Conservation (phyloP, 2,329 filamentous ascomycete genomes). For the Cyanodermella asteris region DNA sequence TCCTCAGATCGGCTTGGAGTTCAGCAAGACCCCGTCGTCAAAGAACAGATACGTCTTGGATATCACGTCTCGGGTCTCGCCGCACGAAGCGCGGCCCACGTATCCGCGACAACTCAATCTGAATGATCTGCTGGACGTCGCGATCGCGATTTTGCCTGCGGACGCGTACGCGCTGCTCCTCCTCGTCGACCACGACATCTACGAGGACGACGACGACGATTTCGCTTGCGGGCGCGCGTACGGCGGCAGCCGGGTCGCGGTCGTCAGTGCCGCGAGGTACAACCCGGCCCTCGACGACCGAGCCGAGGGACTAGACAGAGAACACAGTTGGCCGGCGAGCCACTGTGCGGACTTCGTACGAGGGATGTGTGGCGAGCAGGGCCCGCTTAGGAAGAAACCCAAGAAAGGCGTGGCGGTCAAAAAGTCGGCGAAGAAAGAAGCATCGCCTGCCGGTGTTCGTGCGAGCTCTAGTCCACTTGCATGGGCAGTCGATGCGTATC, state of each 20-base stretch:
- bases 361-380: slow-evolving; percentile 12
- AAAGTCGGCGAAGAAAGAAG: too few species aligned
- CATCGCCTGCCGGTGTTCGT: background rate
- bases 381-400: background rate
- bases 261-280: slow-evolving; percentile 42
- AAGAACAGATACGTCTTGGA: too few species aligned
- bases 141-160: slow-evolving; percentile 28
- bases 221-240: slow-evolving; percentile 47
- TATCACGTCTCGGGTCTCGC: too few species aligned
- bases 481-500: slow-evolving; percentile 6
- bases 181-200: slow-evolving; percentile 39
- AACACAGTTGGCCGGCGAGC: slow-evolving; percentile 41
- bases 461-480: slow-evolving; percentile 5
- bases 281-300: slow-evolving; percentile 26
- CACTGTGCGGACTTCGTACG: slow-evolving; percentile 35
- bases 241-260: slow-evolving; percentile 37
- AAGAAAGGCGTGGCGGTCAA: too few species aligned
- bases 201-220: slow-evolving; percentile 41
- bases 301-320: slow-evolving; percentile 18
- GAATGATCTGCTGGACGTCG: slow-evolving; percentile 36
- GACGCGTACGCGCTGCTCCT: slow-evolving; percentile 39
- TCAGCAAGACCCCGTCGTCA: slow-evolving; percentile 25
- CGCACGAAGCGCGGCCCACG: too few species aligned
- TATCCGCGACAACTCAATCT: slow-evolving; percentile 29
- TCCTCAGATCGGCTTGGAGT: slow-evolving; percentile 27